phyloP scores from a whole-genome alignment of 495 filamentous ascomycete genomes.

The Tuber microsphaerosporum region DNA sequence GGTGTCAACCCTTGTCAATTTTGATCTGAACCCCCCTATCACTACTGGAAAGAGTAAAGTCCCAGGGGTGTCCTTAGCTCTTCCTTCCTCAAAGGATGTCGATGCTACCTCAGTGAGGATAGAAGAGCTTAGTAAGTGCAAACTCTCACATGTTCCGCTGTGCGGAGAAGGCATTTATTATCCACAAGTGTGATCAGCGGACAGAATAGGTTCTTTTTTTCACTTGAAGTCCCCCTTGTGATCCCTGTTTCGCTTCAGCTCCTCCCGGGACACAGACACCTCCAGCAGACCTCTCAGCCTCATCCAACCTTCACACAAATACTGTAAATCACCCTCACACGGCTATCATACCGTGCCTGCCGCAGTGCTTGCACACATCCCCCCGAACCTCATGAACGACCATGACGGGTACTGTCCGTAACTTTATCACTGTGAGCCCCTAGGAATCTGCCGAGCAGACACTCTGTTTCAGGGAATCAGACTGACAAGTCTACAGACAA shows the following conservation, averaged over 20 bases:
- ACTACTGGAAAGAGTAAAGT: constrained; percentile 19
- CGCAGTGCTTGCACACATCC: not conserved
- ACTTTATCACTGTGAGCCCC: constrained; percentile 30
- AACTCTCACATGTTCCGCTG: not conserved
- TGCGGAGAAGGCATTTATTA: not conserved
- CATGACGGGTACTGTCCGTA: constrained; percentile 33
- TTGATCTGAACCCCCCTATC: constrained; percentile 23
- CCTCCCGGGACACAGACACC: not conserved
- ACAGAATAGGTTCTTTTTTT: not conserved
- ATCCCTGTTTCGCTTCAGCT: not conserved
- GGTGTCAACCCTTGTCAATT: constrained; percentile 5
- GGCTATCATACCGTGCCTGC: not conserved
- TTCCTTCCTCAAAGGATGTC: not conserved
- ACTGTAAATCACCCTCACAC: not conserved
- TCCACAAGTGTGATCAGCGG: not conserved
- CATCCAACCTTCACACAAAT: not conserved
- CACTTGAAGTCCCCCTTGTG: not conserved
- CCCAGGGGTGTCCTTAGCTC: not conserved
- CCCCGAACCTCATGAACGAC: not conserved
- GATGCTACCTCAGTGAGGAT: not conserved
- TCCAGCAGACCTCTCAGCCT: not conserved
- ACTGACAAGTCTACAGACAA: constrained; percentile 23
- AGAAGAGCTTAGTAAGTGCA: not conserved
- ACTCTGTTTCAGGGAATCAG: not conserved
- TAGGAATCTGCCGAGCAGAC: not conserved